Evolutionary conservation across 495 filamentous ascomycete genomes (phyloP).

Genomic region (Aspergillus bertholletiae): DNA sequence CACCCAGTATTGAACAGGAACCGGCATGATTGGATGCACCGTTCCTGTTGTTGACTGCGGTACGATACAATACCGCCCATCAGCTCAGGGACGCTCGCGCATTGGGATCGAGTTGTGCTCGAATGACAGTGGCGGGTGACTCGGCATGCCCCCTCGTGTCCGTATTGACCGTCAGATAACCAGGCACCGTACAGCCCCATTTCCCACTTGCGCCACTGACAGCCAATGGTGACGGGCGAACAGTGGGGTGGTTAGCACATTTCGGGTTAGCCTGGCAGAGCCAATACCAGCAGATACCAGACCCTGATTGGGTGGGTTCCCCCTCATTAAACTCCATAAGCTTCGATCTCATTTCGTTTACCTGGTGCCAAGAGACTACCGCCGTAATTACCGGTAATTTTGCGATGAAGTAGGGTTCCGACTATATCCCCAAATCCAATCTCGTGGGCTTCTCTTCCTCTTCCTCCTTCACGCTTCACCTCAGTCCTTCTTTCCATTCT

Average conservation of each 20-base stretch:
- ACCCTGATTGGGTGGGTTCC: constrained; percentile 13
- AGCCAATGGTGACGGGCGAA: constrained; percentile 4
- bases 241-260: neutral
- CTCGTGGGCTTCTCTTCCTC: neutral
- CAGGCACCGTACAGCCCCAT: constrained; percentile 16
- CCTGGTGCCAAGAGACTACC: neutral
- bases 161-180: constrained; percentile 13
- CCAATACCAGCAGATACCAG: constrained; percentile 6
- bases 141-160: neutral
- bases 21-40: neutral
- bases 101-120: neutral
- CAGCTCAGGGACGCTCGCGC: neutral
- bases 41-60: neutral
- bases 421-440: too few species aligned
- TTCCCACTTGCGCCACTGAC: too few species aligned
- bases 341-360: constrained; percentile 23
- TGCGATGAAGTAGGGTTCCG: neutral
- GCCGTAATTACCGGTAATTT: constrained; percentile 15
- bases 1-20: neutral
- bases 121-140: neutral
- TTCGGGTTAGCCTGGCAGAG: constrained; percentile 1
- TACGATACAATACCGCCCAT: neutral
- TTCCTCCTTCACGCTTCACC: neutral
- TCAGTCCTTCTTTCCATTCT: neutral
- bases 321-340: constrained; percentile 2